Percentiles rank a stretch among this genome's conserved stretches.
Conservation (phyloP, 2,329 filamentous ascomycete species). For the Myriangium duriaei region DNA sequence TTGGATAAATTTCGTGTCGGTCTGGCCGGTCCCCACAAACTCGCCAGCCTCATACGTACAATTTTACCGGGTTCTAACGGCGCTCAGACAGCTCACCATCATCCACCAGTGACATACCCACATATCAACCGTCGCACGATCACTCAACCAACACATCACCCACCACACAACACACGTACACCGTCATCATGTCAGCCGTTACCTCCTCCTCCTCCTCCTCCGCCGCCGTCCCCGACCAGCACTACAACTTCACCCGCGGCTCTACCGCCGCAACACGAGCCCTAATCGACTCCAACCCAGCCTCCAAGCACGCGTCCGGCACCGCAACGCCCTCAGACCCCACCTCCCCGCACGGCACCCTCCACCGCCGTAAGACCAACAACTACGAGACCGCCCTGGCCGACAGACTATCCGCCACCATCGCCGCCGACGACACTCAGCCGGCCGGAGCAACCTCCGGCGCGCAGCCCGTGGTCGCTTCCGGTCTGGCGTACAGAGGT, state of each 20-base stretch:
- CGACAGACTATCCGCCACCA: conserved; percentile 6
- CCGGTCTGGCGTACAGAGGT: conserved; percentile 9
- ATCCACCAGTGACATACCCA: too few species aligned
- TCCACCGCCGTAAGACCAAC: conserved; percentile 16
- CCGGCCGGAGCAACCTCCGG: not conserved
- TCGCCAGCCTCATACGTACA: too few species aligned
- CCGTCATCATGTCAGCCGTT: conserved; percentile 7
- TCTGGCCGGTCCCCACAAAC: too few species aligned
- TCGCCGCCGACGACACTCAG: not conserved
- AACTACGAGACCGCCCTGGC: conserved; percentile 20
- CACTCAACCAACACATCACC: too few species aligned
- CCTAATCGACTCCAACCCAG: conserved; percentile 11
- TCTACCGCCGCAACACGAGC: conserved; percentile 14
- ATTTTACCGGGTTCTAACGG: too few species aligned
- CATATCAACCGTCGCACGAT: too few species aligned
- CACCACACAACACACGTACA: too few species aligned
- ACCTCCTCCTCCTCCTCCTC: conserved; percentile 5
- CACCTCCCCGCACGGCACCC: conserved; percentile 7
- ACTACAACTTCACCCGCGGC: conserved; percentile 15
- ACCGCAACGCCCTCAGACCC: conserved; percentile 9
- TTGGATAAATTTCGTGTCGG: too few species aligned
- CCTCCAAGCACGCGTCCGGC: conserved; percentile 11
- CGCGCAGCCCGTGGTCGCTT: not conserved
- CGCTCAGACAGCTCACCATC: too few species aligned
- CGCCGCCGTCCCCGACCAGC: conserved; percentile 9